These are phyloP conservation scores for Tuber calosporum DNA, from an alignment of 495 filamentous ascomycete species.

Conservation along the genomic window DNA sequence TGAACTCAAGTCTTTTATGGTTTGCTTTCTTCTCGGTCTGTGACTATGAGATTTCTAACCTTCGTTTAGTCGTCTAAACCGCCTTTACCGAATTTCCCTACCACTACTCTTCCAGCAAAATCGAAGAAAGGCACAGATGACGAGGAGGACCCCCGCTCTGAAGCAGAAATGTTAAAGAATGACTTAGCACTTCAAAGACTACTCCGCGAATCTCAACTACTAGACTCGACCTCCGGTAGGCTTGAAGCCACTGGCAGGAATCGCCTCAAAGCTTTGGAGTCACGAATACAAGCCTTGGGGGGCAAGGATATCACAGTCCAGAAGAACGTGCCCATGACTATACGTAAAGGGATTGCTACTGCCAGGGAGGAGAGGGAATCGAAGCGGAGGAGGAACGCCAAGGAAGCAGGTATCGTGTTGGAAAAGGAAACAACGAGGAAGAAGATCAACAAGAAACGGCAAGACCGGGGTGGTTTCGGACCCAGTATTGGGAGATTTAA, in stretches of 20 bases:
- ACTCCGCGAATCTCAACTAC: constrained; percentile 84
- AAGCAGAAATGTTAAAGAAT: constrained; percentile 69
- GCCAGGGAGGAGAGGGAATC: constrained; percentile 59
- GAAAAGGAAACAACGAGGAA: constrained; percentile 54
- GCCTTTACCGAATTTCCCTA: constrained; percentile 44
- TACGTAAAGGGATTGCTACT: constrained; percentile 67
- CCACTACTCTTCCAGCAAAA: constrained; percentile 41
- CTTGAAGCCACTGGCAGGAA: constrained; percentile 58
- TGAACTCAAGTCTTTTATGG: constrained; percentile 34
- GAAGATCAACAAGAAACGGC: constrained; percentile 45
- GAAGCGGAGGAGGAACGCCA: constrained; percentile 66
- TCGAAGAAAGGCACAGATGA: constrained; percentile 41
- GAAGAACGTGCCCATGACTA: constrained; percentile 74
- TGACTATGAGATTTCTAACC: not conserved
- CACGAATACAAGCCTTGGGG: constrained; percentile 72
- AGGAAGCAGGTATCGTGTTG: constrained; percentile 83
- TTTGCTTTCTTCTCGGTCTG: not conserved
- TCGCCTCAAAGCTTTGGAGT: constrained; percentile 68
- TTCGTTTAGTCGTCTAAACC: constrained; percentile 49
- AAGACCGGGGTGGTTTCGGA: constrained; percentile 53
- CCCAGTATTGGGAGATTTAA: constrained; percentile 73
- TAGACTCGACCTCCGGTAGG: constrained; percentile 57
- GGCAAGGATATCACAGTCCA: constrained; percentile 67
- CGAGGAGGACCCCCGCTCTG: constrained; percentile 49
- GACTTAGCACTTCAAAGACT: constrained; percentile 86